These are phyloP conservation scores for Globisporangium takayamanum DNA, from an alignment of 352 stramenopile species.

Conservation along the genomic window DNA sequence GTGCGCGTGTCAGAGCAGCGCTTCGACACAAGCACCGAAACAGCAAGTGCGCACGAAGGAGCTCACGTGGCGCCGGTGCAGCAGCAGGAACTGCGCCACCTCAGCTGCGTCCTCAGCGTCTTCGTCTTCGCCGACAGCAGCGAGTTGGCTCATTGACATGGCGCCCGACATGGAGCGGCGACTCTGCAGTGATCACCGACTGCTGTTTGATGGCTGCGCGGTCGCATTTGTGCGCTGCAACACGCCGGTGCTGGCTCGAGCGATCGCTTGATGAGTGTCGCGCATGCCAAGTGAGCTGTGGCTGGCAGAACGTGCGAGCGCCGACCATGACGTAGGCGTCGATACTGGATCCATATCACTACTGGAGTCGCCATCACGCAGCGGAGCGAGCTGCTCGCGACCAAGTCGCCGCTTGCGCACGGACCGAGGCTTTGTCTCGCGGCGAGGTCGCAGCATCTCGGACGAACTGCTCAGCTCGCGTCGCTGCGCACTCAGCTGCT, in stretches of 20 bases:
- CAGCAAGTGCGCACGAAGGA: slow-evolving; percentile 10
- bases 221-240: slow-evolving; percentile 1
- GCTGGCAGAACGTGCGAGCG: slow-evolving; percentile 7
- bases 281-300: neutral
- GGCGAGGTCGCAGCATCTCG: too few relatives aligned
- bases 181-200: slow-evolving; percentile 1
- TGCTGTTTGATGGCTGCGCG: neutral
- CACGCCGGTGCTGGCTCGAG: too few relatives aligned
- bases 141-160: neutral
- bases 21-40: neutral
- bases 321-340: neutral
- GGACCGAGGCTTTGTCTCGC: neutral
- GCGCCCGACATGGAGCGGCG: slow-evolving; percentile 13
- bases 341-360: neutral
- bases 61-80: slow-evolving; percentile 23
- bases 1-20: neutral
- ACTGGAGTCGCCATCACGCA: neutral
- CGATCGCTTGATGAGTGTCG: neutral
- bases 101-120: slow-evolving; percentile 15
- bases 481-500: neutral
- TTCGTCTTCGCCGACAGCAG: slow-evolving; percentile 15
- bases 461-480: neutral
- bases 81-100: slow-evolving; percentile 24
- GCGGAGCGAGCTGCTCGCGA: slow-evolving; percentile 11
- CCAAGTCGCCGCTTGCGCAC: slow-evolving; percentile 15